Evolutionary conservation across 306 rosid species (phyloP), one percentile per base, ranked within the genome.

Genomic region (Mimosa pudica): DNA sequence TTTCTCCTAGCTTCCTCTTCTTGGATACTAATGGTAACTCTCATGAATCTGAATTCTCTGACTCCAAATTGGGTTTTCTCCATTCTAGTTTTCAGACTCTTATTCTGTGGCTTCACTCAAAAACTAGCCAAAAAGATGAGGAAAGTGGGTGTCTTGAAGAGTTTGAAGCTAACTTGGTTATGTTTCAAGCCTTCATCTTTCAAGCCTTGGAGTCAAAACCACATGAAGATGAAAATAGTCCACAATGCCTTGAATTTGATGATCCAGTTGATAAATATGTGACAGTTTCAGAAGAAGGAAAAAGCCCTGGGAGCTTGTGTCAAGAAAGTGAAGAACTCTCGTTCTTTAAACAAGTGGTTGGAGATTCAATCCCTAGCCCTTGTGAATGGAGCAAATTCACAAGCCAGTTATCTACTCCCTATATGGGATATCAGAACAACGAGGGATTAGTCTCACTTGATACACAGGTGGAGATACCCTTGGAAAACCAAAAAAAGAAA

Each of bases 151-250:
- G 24, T 12, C 81, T 90, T 42, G 91, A 85, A 76, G 98, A 90
- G 92, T 63, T 90, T 77, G 98, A 95, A 81, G 94, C 90, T 14
- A 93, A 89, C 77, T 84, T 90, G 60, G 90, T 91, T 20, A 90
- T 93, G 87, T 93, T 96, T 63, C 96, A 96, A n/a, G 84, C 89
- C 0, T 83, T 92, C 12, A 85, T 80, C 38, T 91, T 92, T 79
- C 90, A 84, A 45, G 88, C 55, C 61, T 70, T 83, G 78, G 94
- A 88, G 79, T 69, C 86, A 3, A 86, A 89, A 75, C 73, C 87
- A 6, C 79, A 73, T 67, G 90, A 89, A 78, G 79, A 69, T 32
- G 52, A 48, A 48, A 67, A 64, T 20, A 62, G 80, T 75, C 77
- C 82, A 65, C 79, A 80, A 81, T 65, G 74, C 54, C 38, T 45